These are phyloP conservation scores for Jackrogersella minutella DNA, from an alignment of 495 filamentous ascomycete genomes.

Conservation along the genomic window DNA sequence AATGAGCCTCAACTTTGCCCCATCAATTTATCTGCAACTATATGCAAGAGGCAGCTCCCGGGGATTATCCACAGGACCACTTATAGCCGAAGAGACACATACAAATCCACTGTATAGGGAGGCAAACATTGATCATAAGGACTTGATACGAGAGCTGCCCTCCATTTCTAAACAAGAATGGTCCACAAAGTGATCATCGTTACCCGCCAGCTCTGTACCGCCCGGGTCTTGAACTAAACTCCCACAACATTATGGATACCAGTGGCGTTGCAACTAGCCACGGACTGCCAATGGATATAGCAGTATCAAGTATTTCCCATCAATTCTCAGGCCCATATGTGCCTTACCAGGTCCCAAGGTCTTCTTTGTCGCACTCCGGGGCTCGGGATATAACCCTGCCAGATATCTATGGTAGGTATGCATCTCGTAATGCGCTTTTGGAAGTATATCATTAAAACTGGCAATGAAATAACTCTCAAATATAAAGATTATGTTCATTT, in stretches of 20 bases:
- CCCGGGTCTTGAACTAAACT: constrained; percentile 3
- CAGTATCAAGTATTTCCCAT: neutral
- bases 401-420: neutral
- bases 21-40: neutral
- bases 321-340: neutral
- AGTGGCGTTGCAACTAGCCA: constrained; percentile 3
- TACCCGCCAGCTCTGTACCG: neutral
- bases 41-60: neutral
- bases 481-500: neutral
- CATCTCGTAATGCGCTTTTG: neutral
- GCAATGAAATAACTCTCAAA: neutral
- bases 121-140: neutral
- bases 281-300: neutral
- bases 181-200: neutral
- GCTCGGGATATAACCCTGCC: neutral
- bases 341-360: neutral
- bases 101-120: neutral
- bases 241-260: constrained; percentile 12
- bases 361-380: neutral
- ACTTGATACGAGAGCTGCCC: neutral
- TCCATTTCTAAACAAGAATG: neutral
- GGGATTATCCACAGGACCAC: neutral
- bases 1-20: neutral
- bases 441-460: neutral
- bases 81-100: neutral